phyloP scores from a whole-genome alignment of 164 flowering plant species.

The Vitis rotundifolia region DNA sequence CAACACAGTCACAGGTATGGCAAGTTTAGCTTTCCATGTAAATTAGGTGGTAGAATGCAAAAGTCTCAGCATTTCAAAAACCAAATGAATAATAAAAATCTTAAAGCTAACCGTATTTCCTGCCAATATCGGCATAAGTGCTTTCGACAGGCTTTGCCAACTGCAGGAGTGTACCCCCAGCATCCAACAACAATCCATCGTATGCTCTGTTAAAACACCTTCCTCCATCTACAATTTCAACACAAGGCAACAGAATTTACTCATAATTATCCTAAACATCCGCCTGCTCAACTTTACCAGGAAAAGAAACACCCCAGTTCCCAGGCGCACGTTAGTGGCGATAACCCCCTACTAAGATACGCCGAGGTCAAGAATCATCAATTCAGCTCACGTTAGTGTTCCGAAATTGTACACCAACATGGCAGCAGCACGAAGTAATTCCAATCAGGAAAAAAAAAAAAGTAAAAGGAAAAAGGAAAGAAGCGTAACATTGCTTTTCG shows the following conservation, averaged over 20 bases:
- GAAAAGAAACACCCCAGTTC: too few species aligned
- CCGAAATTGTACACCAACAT: too few species aligned
- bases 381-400: too few species aligned
- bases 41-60: neutral
- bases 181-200: conserved; percentile 86
- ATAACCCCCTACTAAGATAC: too few species aligned
- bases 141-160: conserved; percentile 77
- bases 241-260: neutral
- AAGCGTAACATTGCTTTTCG: too few species aligned
- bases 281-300: too few species aligned
- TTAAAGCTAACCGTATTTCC: conserved; percentile 64
- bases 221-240: conserved; percentile 17
- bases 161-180: conserved; percentile 94
- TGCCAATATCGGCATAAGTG: conserved; percentile 72
- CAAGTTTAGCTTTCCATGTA: neutral
- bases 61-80: neutral
- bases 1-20: neutral
- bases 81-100: neutral
- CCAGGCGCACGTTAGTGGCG: neutral
- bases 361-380: too few species aligned
- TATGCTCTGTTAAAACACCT: conserved; percentile 40
- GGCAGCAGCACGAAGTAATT: too few species aligned
- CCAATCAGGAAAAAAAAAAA: too few species aligned
- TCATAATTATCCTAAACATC: too few species aligned
- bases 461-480: too few species aligned